Conservation (phyloP, 768 basidiomycete genomes). For the Russula vinacea region DNA sequence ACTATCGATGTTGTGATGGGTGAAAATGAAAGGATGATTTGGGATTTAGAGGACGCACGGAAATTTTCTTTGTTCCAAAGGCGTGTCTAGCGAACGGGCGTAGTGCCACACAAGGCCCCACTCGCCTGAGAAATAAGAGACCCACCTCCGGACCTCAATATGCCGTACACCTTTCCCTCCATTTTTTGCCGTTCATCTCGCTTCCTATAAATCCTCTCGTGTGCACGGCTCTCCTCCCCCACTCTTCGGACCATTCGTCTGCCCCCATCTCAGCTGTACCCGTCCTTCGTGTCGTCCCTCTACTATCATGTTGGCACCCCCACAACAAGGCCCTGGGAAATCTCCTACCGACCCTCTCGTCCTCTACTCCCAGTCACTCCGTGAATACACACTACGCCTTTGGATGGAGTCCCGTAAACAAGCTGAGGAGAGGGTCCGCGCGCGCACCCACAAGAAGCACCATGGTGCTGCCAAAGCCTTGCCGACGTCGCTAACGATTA, state of each 20-base stretch:
- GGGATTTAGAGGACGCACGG: not conserved
- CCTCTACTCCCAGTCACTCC: constrained; percentile 60
- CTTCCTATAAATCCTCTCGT: constrained; percentile 12
- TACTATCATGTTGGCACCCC: constrained; percentile 14
- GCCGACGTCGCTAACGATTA: not conserved
- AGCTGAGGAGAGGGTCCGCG: constrained; percentile 47
- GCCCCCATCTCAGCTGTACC: not conserved
- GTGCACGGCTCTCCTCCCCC: not conserved
- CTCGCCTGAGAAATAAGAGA: not conserved
- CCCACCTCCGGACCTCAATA: not conserved
- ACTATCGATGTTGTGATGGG: constrained; percentile 8
- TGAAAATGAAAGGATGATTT: constrained; percentile 2
- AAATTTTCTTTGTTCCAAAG: not conserved
- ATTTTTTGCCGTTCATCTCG: not conserved
- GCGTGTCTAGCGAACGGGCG: constrained; percentile 4
- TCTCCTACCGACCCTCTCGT: constrained; percentile 34
- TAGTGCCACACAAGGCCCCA: constrained; percentile 23
- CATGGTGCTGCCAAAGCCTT: constrained; percentile 14
- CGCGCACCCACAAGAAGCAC: constrained; percentile 29
- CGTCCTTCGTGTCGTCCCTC: not conserved
- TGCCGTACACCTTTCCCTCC: constrained; percentile 12
- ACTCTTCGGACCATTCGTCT: not conserved
- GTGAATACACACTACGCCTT: constrained; percentile 62
- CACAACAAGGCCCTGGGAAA: constrained; percentile 12
- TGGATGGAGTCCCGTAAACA: constrained; percentile 64